phyloP scores from a whole-genome alignment of 176 grass and related monocot genomes.

The Carex myosuroides region DNA sequence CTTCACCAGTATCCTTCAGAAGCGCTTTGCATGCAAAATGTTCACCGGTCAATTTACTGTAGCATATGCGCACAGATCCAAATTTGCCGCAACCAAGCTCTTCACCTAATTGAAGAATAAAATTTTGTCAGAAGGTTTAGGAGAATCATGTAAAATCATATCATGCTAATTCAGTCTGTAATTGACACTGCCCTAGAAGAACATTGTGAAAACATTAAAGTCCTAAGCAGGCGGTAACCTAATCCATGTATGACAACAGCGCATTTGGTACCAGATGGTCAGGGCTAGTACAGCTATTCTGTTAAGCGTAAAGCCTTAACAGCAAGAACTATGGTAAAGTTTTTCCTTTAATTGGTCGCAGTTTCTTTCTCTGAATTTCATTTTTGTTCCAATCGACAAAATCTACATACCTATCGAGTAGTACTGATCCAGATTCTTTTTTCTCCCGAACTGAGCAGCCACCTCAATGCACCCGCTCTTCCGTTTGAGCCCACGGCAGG shows the following conservation, averaged over 20 bases:
- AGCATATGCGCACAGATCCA: slow-evolving; percentile 81
- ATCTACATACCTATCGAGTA: slow-evolving; percentile 47
- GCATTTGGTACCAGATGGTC: not conserved
- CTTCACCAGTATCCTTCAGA: slow-evolving; percentile 63
- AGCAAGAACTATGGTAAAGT: not conserved
- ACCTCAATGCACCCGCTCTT: slow-evolving; percentile 87
- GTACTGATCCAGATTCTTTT: slow-evolving; percentile 59
- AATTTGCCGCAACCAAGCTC: slow-evolving; percentile 87
- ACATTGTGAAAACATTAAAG: not conserved
- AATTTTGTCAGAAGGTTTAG: not conserved
- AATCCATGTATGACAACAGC: not conserved
- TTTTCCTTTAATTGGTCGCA: not conserved
- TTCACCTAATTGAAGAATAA: slow-evolving; percentile 9
- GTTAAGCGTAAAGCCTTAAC: not conserved
- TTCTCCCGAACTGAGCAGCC: slow-evolving; percentile 65
- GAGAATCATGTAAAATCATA: not conserved
- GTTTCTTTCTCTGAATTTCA: not conserved
- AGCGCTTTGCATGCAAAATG: slow-evolving; percentile 83
- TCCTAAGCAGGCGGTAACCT: not conserved
- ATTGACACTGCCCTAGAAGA: not conserved
- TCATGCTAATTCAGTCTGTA: not conserved
- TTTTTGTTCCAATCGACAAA: not conserved
- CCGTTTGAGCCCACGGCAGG: slow-evolving; percentile 62
- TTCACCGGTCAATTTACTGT: slow-evolving; percentile 37
- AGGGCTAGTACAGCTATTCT: not conserved